Conservation (phyloP, 345 rosid genomes). For the Lumnitzera littorea region DNA sequence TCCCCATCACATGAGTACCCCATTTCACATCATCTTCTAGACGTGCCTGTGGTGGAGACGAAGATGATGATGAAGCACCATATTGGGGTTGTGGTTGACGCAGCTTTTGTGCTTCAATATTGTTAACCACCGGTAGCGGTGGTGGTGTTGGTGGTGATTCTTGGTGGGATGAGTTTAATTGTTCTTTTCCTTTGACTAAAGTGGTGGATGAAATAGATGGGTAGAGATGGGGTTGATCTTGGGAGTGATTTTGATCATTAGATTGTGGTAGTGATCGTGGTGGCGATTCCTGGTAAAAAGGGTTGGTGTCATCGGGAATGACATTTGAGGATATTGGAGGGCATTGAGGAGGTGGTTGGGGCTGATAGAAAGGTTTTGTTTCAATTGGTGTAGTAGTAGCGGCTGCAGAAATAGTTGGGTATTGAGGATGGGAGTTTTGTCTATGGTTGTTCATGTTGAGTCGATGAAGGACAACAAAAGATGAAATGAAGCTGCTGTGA, state of each 20-base stretch:
- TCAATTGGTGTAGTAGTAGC: neutral
- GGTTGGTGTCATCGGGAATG: slow-evolving; percentile 6
- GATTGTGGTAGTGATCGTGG: neutral
- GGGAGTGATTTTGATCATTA: neutral
- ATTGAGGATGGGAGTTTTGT: slow-evolving; percentile 9
- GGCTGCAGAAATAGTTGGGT: neutral
- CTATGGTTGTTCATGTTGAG: slow-evolving; percentile 6
- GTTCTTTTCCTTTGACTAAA: neutral
- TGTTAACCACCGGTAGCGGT: neutral
- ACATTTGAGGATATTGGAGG: slow-evolving; percentile 8
- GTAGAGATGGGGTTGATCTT: neutral
- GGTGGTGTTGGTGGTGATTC: neutral
- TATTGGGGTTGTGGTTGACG: too few relatives aligned
- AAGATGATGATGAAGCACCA: slow-evolving; percentile 4
- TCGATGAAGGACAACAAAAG: slow-evolving; percentile 1
- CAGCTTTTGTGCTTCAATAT: too few relatives aligned
- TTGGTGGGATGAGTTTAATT: neutral
- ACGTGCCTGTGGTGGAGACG: slow-evolving; percentile 11
- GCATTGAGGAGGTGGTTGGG: slow-evolving; percentile 11
- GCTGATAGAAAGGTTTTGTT: neutral
- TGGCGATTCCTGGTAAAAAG: slow-evolving; percentile 11
- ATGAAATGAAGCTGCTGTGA: slow-evolving; percentile 2
- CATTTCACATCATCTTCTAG: slow-evolving; percentile 23
- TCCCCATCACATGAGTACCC: slow-evolving; percentile 54
- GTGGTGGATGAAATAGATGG: neutral